Conservation (phyloP, 805 yeast genomes). For the Saccharomycopsis sp. region DNA sequence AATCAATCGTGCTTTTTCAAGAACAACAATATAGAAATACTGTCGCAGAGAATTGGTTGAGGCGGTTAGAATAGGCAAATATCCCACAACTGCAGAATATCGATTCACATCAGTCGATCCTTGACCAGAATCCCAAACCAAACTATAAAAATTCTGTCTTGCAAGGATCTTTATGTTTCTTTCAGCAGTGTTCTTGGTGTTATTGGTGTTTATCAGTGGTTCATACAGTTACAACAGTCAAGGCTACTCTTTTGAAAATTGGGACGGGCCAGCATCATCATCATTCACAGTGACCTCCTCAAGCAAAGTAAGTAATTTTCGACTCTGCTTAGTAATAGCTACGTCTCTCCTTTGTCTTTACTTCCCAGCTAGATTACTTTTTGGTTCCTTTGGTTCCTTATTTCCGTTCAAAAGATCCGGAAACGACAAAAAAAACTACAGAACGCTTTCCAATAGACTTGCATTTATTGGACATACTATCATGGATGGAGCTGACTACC, state of each 20-base stretch:
- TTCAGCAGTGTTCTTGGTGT: neutral
- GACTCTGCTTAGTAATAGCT: slow-evolving; percentile 8
- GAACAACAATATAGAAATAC: too few relatives aligned
- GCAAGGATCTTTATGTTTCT: neutral
- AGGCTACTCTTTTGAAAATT: neutral
- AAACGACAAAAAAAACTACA: slow-evolving; percentile 3
- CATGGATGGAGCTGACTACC: slow-evolving; percentile 10
- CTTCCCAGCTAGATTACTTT: slow-evolving; percentile 9
- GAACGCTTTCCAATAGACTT: neutral
- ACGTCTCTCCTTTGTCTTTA: slow-evolving; percentile 13
- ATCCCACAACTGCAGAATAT: too few relatives aligned
- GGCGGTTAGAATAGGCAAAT: too few relatives aligned
- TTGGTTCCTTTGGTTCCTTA: neutral
- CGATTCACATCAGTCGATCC: too few relatives aligned
- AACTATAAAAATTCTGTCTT: neutral
- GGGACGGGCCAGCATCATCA: neutral
- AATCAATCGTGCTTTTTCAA: too few relatives aligned
- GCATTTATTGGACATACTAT: neutral
- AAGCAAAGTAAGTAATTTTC: slow-evolving; percentile 7
- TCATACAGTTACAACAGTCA: neutral
- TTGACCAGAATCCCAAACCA: neutral
- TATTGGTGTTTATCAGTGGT: neutral
- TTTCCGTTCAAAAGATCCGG: neutral
- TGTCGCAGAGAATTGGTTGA: too few relatives aligned
- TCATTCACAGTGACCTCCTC: neutral